Conservation (phyloP, 352 stramenopile species). For the Thraustotheca clavata region DNA sequence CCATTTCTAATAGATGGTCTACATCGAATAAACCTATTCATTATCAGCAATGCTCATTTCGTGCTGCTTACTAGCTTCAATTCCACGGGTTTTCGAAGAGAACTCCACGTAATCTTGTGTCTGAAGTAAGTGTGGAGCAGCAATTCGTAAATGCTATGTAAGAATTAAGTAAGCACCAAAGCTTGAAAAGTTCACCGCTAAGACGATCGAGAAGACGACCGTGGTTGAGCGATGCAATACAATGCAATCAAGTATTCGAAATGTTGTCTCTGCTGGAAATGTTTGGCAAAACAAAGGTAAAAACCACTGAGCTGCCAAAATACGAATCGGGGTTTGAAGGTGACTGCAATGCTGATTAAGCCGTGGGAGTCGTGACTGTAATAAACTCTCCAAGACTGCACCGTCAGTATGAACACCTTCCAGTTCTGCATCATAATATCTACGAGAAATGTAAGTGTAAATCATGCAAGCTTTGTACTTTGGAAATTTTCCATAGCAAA, state of each 20-base stretch:
- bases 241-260: constrained; percentile 6
- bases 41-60: not conserved
- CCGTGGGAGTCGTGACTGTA: constrained; percentile 1
- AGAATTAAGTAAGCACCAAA: not conserved
- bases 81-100: not conserved
- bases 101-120: constrained; percentile 16
- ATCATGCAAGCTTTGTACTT: not conserved
- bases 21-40: constrained; percentile 16
- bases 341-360: not conserved
- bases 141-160: constrained; percentile 7
- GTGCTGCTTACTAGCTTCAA: constrained; percentile 8
- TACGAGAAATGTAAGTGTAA: not conserved
- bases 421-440: constrained; percentile 4
- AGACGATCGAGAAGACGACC: not conserved
- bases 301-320: constrained; percentile 15
- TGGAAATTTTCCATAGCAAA: constrained; percentile 15
- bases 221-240: not conserved
- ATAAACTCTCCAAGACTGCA: constrained; percentile 2
- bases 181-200: not conserved
- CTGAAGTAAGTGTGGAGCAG: not conserved
- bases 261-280: constrained; percentile 10
- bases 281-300: constrained; percentile 19
- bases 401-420: constrained; percentile 1
- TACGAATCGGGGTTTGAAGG: not conserved
- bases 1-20: constrained; percentile 15